Evolutionary conservation across 805 yeast species (phyloP).

Genomic region (Suhomyces sp.): DNA sequence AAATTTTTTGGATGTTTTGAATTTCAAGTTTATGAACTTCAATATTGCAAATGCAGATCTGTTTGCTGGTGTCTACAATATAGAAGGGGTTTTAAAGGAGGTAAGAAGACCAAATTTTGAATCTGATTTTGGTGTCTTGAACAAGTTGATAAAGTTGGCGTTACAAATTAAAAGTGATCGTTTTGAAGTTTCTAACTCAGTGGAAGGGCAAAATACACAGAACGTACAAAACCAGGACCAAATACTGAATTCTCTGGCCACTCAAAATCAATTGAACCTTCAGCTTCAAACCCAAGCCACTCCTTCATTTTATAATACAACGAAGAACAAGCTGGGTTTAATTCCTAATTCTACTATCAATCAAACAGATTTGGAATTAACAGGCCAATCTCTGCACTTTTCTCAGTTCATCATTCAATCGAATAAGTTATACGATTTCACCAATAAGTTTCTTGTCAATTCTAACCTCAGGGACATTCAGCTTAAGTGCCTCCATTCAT

Average conservation of each 20-base stretch:
- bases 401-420: slow-evolving; percentile 23
- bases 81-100: slow-evolving; percentile 38
- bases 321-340: neutral
- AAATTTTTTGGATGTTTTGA: slow-evolving; percentile 68
- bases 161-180: slow-evolving; percentile 15
- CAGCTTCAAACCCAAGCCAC: neutral
- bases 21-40: slow-evolving; percentile 49
- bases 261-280: neutral
- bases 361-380: no score
- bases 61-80: slow-evolving; percentile 25
- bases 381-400: neutral
- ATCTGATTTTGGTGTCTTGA: slow-evolving; percentile 23
- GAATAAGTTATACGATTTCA: slow-evolving; percentile 30
- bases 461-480: slow-evolving; percentile 53
- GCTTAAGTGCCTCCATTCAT: slow-evolving; percentile 66
- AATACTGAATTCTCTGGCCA: no score
- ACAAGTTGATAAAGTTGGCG: slow-evolving; percentile 19
- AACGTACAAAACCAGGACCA: neutral
- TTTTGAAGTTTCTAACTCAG: no score
- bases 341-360: no score
- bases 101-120: slow-evolving; percentile 20
- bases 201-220: no score
- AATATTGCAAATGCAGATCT: slow-evolving; percentile 37
- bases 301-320: neutral
- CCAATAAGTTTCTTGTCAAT: slow-evolving; percentile 47